Evolutionary conservation across 768 basidiomycete genomes (phyloP), one percentile per base, ranked within the genome.

Genomic region (Lentinula sp.): DNA sequence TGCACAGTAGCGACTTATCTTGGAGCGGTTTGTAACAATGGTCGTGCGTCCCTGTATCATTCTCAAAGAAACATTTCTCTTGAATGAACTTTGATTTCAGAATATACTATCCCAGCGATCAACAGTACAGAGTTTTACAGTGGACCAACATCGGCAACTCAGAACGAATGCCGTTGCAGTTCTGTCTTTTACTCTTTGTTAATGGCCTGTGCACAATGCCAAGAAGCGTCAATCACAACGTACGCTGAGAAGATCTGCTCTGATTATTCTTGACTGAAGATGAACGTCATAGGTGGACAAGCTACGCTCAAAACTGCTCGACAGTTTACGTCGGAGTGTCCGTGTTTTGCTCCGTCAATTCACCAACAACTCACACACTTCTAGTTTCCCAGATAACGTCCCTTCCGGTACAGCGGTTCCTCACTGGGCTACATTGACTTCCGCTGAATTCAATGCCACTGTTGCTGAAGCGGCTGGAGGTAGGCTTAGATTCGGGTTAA

Each of bases 1-100:
- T 75, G 74, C 48, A 2, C 63, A 3, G 58, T 75, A 21, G 39
- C 70, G 16, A 68, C 74, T 7, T 74, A 69, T 62, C 51, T 76
- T 9, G 64, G 69, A 56, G 69, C 70, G 16, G 70, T 63, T 1
- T 75, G 74, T 32, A 64, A 61, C 23, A 35, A 31, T 23, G 54
- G 53, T 2, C 57, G 57, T 59, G 10, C 13, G 57, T 59, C 1
- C 4, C 7, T 48, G 1, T 1, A 15, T 39, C 1, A n/a, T 37
- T 34, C 15, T 35, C 5, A 5, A 28, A 9, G n/a, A 59, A 7
- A 18, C 32, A 2, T 23, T 10, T 34, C 15, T 11, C 46, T 23
- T 10, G 15, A n/a, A n/a, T 37, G 5, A 28, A 31, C 5, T 6
- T 7, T 15, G 21, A 13, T 39, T 2, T 35, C 32, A 59, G 57